phyloP scores from a whole-genome alignment of 139 green algal species.

The Nannochloris sp. region DNA sequence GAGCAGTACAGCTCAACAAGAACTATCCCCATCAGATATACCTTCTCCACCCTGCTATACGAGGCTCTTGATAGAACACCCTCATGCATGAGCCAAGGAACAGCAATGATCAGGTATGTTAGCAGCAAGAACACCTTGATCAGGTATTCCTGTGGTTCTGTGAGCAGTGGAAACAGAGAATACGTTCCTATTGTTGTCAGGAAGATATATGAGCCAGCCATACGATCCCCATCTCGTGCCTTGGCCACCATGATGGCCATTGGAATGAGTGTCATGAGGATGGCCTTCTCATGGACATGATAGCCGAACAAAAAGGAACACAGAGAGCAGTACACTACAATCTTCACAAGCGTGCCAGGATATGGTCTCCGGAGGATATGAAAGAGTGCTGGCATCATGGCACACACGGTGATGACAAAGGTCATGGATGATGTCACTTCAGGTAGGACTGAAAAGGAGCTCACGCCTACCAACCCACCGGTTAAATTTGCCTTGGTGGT shows the following conservation, averaged over 20 bases:
- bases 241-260: constrained; percentile 23
- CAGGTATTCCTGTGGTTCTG: constrained; percentile 56
- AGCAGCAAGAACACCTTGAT: constrained; percentile 62
- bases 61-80: neutral
- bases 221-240: neutral
- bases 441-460: constrained; percentile 67
- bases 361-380: constrained; percentile 36
- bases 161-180: constrained; percentile 76
- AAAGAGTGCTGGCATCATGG: constrained; percentile 57
- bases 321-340: constrained; percentile 46
- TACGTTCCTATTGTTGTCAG: constrained; percentile 41
- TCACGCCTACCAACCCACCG: constrained; percentile 64
- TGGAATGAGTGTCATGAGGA: constrained; percentile 60
- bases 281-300: constrained; percentile 96
- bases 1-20: constrained; percentile 56
- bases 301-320: constrained; percentile 84
- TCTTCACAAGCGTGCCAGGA: constrained; percentile 17
- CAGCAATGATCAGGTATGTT: constrained; percentile 24
- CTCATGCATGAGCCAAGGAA: constrained; percentile 5
- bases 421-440: constrained; percentile 41
- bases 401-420: constrained; percentile 37
- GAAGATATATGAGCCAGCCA: constrained; percentile 37
- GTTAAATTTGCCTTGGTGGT: constrained; percentile 14
- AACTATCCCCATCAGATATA: constrained; percentile 53
- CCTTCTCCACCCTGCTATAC: neutral